phyloP scores from a whole-genome alignment of 768 basidiomycete species.

The Mrakia frigida region DNA sequence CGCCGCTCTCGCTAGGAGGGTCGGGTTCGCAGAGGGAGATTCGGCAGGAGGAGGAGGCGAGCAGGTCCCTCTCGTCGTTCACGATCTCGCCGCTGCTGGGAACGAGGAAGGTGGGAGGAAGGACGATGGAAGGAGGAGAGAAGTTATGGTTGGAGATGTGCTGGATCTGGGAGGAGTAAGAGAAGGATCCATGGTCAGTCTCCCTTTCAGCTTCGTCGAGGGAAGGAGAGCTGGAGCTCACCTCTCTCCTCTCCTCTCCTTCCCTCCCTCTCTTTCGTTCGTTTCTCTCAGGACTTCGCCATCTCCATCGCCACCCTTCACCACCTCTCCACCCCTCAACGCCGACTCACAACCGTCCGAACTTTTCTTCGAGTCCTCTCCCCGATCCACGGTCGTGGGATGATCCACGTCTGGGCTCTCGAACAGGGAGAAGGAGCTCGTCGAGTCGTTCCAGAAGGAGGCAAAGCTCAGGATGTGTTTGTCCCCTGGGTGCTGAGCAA shows the following conservation, averaged over 20 bases:
- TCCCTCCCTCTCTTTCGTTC: constrained; percentile 60
- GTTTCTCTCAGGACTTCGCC: constrained; percentile 75
- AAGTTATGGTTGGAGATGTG: constrained; percentile 13
- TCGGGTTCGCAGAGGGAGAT: constrained; percentile 45
- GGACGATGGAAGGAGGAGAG: constrained; percentile 17
- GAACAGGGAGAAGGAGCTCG: constrained; percentile 77
- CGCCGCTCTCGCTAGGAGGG: constrained; percentile 65
- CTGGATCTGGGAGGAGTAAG: constrained; percentile 26
- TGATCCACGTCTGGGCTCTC: constrained; percentile 96
- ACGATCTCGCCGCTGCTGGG: background rate
- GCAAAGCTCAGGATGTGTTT: constrained; percentile 68
- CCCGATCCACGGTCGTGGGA: constrained; percentile 63
- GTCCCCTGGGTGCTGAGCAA: constrained; percentile 75
- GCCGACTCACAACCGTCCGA: constrained; percentile 67
- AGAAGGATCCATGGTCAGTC: constrained; percentile 24
- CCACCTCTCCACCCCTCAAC: constrained; percentile 74
- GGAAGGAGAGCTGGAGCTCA: too few species aligned
- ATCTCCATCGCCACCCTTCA: constrained; percentile 98
- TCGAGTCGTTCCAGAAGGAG: constrained; percentile 21
- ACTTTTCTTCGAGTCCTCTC: constrained; percentile 49
- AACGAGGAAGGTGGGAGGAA: constrained; percentile 1
- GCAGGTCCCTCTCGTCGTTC: background rate
- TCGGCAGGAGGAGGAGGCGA: background rate
- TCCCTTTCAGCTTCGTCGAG: background rate
- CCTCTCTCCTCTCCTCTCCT: constrained; percentile 64